Evolutionary conservation across 2,329 filamentous ascomycete species (phyloP).

Genomic region (Exophiala viscosa): DNA sequence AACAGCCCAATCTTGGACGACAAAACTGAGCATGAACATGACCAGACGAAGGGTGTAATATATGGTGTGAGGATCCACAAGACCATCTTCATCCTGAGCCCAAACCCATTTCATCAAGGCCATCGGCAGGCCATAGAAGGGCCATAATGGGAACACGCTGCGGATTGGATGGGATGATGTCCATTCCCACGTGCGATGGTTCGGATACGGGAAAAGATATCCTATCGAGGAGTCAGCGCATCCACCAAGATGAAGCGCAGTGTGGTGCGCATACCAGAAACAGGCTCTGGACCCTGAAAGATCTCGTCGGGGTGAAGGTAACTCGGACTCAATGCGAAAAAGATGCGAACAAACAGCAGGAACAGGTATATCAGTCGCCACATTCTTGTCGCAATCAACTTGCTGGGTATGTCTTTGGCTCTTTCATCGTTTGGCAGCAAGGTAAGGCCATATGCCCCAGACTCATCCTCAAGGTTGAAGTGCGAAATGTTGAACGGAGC

Average conservation of each 20-base stretch:
- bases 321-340: conserved; percentile 89
- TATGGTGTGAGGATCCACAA: conserved; percentile 76
- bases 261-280: conserved; percentile 66
- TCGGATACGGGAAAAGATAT: conserved; percentile 87
- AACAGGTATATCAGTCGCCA: conserved; percentile 87
- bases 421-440: conserved; percentile 19
- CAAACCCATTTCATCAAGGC: conserved; percentile 87
- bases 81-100: conserved; percentile 74
- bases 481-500: conserved; percentile 10
- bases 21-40: conserved; percentile 95
- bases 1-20: conserved; percentile 95
- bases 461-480: conserved; percentile 20
- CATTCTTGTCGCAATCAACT: conserved; percentile 52
- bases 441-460: conserved; percentile 6
- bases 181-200: conserved; percentile 93
- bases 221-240: conserved; percentile 51
- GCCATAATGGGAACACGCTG: conserved; percentile 95
- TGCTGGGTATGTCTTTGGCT: conserved; percentile 12
- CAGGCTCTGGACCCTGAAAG: conserved; percentile 96
- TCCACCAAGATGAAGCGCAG: neutral
- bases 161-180: conserved; percentile 82
- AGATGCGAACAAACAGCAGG: conserved; percentile 80
- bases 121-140: conserved; percentile 91
- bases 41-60: conserved; percentile 85
- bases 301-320: conserved; percentile 98